Evolutionary conservation across 108 stramenopile species (phyloP).

Genomic region (Aurantiochytrium sp.): DNA sequence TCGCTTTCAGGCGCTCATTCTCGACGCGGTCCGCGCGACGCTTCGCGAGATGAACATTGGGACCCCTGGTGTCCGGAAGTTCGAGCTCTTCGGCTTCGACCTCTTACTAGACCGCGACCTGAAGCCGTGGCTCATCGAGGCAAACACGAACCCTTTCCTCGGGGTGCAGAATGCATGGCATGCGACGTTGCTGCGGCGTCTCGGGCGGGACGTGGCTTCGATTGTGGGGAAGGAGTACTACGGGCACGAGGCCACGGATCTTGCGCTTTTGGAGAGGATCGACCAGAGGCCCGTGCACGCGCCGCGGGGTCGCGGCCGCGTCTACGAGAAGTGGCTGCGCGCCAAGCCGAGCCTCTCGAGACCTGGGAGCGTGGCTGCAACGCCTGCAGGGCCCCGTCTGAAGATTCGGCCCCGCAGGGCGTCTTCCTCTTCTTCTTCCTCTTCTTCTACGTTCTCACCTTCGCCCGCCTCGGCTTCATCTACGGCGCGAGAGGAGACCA

Average conservation of each 20-base stretch:
- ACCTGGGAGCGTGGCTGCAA: too few relatives aligned
- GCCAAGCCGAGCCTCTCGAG: too few relatives aligned
- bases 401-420: too few relatives aligned
- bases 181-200: neutral
- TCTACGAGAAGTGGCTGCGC: neutral
- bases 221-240: neutral
- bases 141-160: neutral
- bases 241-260: neutral
- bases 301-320: neutral
- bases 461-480: too few relatives aligned
- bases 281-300: neutral
- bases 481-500: too few relatives aligned
- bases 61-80: neutral
- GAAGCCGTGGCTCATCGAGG: neutral
- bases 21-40: neutral
- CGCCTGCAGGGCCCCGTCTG: too few relatives aligned
- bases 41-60: neutral
- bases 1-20: neutral
- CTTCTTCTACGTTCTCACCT: too few relatives aligned
- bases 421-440: too few relatives aligned
- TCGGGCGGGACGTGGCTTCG: neutral
- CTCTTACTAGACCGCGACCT: neutral
- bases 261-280: neutral
- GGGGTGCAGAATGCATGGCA: neutral
- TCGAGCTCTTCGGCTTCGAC: neutral